Evolutionary conservation across 1,139 yeast species (phyloP), one percentile per base, ranked within the genome.

Genomic region (Schwanniomyces etchellsii): DNA sequence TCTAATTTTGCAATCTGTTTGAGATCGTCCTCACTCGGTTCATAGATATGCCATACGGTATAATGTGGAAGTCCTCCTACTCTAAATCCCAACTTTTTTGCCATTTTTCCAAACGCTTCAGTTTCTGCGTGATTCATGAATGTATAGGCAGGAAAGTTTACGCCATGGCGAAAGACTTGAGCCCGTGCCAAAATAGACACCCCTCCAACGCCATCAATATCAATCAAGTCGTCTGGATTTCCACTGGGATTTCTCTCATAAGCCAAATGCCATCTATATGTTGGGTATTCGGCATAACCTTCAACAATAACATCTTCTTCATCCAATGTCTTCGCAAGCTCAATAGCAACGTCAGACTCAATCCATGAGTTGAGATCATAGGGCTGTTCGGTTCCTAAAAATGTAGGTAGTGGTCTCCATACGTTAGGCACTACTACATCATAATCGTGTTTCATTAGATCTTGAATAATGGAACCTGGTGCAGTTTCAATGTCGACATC

Each of bases 61-160:
- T 86, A 86, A 58, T 86, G 93, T 21, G 95, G 95, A 43, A 85
- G 67, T 0, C 96, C 96, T 30, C 86, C 85, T 20, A 86, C 95
- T 35, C 63, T 64, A 52, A 74, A 82, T 3, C 93, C 93, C 82
- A 85, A 82, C 33, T 69, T 64, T 44, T 72, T 81, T 23, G 89
- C 81, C 86, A 86, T 72, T 49, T 84, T 85, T 29, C 95, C 96
- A 57, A 85, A 85, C 0, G 93, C 95, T 53, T 86, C 93, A 2
- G 95, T 86, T 52, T 85, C 96, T 0, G 95, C 95, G 52, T 86
- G 96, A 49, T 84, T 85, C 52, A 79, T 74, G 52, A 84, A 85
- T 2, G 95, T 80, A 49, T 83, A 85, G 3, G 95, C 94, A 6
- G 95, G 94, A 65, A 85, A 85, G 50, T 81, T 83, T 16, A 81